Evolutionary conservation across 495 filamentous ascomycete species (phyloP).

Genomic region (Daldinia decipiens): DNA sequence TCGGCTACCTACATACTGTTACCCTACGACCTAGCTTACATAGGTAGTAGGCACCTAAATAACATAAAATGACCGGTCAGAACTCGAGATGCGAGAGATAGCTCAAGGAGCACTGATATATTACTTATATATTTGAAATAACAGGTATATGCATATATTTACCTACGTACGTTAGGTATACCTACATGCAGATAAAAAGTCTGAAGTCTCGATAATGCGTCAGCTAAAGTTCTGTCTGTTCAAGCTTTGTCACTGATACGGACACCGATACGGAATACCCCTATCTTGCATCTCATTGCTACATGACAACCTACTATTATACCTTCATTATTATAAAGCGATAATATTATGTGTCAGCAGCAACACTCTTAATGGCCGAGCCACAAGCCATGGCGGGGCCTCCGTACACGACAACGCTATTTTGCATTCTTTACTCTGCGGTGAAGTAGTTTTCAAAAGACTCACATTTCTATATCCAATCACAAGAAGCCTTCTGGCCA

Average conservation of each 20-base stretch:
- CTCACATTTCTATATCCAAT: slow-evolving; percentile 1
- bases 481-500: not conserved
- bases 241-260: not conserved
- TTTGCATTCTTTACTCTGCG: slow-evolving; percentile 4
- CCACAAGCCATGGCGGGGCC: not conserved
- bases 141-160: not conserved
- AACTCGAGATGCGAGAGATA: slow-evolving; percentile 2
- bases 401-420: not conserved
- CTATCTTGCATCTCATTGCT: not conserved
- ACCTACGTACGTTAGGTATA: not conserved
- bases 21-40: not conserved
- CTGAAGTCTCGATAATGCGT: not conserved
- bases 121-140: no score
- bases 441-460: not conserved
- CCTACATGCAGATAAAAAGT: not conserved
- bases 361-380: not conserved
- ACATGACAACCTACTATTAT: not conserved
- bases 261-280: not conserved
- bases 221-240: not conserved
- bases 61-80: slow-evolving; percentile 4
- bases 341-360: slow-evolving; percentile 6
- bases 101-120: not conserved
- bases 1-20: slow-evolving; percentile 1
- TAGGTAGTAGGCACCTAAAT: not conserved
- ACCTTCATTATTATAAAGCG: not conserved